A percentile compares a stretch with the other conserved stretches of the same genome.
These are phyloP conservation scores for Salvia splendens DNA, from an alignment of 257 asterid genomes.

Conservation along the genomic window DNA sequence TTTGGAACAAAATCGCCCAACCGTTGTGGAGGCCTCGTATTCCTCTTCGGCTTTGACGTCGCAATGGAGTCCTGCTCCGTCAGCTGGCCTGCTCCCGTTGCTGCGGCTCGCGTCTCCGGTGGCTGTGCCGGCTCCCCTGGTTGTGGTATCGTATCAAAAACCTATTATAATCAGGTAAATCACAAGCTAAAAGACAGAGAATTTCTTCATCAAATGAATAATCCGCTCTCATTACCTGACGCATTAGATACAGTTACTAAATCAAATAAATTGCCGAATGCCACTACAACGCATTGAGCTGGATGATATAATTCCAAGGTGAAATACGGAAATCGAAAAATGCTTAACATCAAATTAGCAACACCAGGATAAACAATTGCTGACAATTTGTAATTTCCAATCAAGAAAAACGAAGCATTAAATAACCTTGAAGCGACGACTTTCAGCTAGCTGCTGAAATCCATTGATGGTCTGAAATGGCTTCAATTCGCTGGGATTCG, in stretches of 20 bases:
- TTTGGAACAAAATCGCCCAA: too few species aligned
- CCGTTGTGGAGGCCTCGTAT: too few species aligned
- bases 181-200: not conserved
- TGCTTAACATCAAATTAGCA: conserved; percentile 2
- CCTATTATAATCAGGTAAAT: not conserved
- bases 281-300: not conserved
- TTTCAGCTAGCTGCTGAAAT: conserved; percentile 63
- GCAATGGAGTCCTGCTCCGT: too few species aligned
- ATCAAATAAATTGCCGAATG: not conserved
- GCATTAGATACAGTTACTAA: not conserved
- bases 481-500: conserved; percentile 43
- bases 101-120: too few species aligned
- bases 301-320: conserved; percentile 2
- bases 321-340: not conserved
- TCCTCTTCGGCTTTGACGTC: too few species aligned
- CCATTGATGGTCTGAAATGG: conserved; percentile 55
- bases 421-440: conserved; percentile 62
- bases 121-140: too few species aligned
- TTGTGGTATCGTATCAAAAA: too few species aligned
- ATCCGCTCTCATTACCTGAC: not conserved
- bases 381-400: not conserved
- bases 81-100: too few species aligned
- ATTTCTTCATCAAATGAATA: not conserved
- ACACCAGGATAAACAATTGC: not conserved
- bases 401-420: not conserved